Base-by-base conservation (phyloP, 495 filamentous ascomycete species). In the Penicillium diatomitis region DNA sequence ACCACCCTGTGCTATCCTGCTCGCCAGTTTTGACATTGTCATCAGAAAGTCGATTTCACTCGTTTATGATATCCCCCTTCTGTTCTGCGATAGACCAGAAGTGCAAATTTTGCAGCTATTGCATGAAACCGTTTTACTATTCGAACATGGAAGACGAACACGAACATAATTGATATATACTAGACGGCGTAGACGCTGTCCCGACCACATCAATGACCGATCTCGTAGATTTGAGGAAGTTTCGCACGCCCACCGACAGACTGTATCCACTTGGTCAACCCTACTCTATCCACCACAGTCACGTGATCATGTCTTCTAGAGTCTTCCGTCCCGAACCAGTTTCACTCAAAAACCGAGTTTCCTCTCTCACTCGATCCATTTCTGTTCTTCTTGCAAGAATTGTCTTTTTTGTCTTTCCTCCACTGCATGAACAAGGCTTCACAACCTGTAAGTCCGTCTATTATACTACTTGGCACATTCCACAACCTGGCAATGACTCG, bases 261-360 rank as follows among this genome's bases (percentile, higher is more conserved):
- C 20, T 30, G 12, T 32, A 27, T 33, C 43, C 12, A 45, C 43
- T 39, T 30, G 31, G 39, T 34, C 32, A 41, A 41, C 20, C 20
- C 20, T 20, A 20, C 20, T 20, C 20, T 34, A 47, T 34, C 53
- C 53, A 48, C 52, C 36, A 20, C 12, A 44, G 27, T 54, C 65
- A 69, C 63, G 66, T 71, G 68, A 56, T 35, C 35, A 20, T 31
- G 35, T 55, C 56, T 73, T 73, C 70, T 73, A 73, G 68, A 70
- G 63, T 61, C 66, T 73, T 73, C 70, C 67, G 65, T 70, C 48
- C 49, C 20, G 20, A 20, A 20, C 20, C 20, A 45, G 35, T 33
- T 32, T 38, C 46, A 28, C 47, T 58, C 57, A 63, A 60, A 58
- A 60, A 55, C 54, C 58, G 51, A 49, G 38, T 38, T 32, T 51